Base-by-base conservation (phyloP, 306 rosid genomes). In the Pueraria montana region DNA sequence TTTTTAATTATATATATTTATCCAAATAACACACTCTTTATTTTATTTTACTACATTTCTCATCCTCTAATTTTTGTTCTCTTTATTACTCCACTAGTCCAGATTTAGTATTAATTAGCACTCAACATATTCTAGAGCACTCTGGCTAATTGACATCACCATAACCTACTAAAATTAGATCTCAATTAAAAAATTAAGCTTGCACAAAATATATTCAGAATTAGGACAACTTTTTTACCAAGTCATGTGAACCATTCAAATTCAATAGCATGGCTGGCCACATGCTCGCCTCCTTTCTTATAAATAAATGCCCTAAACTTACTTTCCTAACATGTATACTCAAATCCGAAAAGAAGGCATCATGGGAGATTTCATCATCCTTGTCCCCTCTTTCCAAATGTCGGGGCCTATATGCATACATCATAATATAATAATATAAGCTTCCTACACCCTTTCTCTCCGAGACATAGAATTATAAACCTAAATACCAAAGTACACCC, bases 161-260 rank as follows among this genome's bases (percentile, higher is more conserved):
- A 52, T 32, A 80, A 78, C 84, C 71, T 79, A 72, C 76, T 83
- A 77, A 74, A 63, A 79, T 69, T 34, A 78, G 72, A 72, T 79
- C 52, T 70, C 30, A 43, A 79, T 62, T 71, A 79, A 81, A 77
- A 86, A 63, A 79, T 11, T 30, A 75, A 13, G 23, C 30, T 64
- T 23, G 56, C 69, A 32, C 56, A 12, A 84, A 84, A 85, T 24
- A 43, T 83, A 78, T 16, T 64, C 32, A 65, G 64, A 84, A 76
- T 62, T 58, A 46, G 76, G 72, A 56, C 70, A 69, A 56, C 90
- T 74, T 84, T 86, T 63, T 59, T 58, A 78, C 80, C 69, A 64
- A 58, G 73, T 61, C 92, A 90, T 83, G 91, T 87, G 92, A 85
- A 77, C 84, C 90, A 32, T 84, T 85, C 77, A 86, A 87, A 32